Percentiles rank a stretch among this genome's conserved stretches.
These are phyloP conservation scores for Candida quercuum DNA, from an alignment of 805 yeast genomes.

Conservation along the genomic window DNA sequence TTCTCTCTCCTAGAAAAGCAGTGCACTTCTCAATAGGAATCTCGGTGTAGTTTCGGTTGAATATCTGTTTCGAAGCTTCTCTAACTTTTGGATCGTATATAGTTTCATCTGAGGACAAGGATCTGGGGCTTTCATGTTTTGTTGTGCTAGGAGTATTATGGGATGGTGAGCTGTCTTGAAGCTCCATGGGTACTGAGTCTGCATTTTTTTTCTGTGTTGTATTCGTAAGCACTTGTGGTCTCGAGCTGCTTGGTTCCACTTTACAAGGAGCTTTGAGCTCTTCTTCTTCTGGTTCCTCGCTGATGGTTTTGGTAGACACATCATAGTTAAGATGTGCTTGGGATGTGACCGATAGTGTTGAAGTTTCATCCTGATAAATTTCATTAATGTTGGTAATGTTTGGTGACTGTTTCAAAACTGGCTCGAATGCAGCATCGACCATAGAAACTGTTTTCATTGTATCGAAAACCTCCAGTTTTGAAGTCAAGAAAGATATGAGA, in stretches of 20 bases:
- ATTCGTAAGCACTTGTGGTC: too few relatives aligned
- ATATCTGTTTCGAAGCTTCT: slow-evolving; percentile 28
- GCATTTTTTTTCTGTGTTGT: too few relatives aligned
- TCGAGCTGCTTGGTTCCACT: too few relatives aligned
- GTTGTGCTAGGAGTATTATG: too few relatives aligned
- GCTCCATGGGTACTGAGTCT: too few relatives aligned
- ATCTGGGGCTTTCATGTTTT: too few relatives aligned
- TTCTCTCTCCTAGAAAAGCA: slow-evolving; percentile 31
- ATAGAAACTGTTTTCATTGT: neutral
- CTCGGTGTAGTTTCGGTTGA: slow-evolving; percentile 24
- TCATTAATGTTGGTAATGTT: slow-evolving; percentile 16
- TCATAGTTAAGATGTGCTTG: slow-evolving; percentile 8
- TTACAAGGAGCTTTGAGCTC: neutral
- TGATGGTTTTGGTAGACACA: slow-evolving; percentile 13
- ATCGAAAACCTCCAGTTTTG: slow-evolving; percentile 11
- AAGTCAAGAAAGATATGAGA: slow-evolving; percentile 4
- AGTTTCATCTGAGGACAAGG: neutral
- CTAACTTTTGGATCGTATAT: neutral
- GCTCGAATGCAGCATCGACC: slow-evolving; percentile 7
- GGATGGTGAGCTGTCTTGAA: neutral
- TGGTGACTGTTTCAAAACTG: slow-evolving; percentile 17
- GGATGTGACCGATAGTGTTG: slow-evolving; percentile 8
- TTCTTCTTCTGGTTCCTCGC: slow-evolving; percentile 20
- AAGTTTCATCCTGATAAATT: slow-evolving; percentile 11
- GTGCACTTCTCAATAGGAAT: slow-evolving; percentile 38